Evolutionary conservation across 192 early-diverging fungal genomes (phyloP).

Genomic region (Piromyces sp.): DNA sequence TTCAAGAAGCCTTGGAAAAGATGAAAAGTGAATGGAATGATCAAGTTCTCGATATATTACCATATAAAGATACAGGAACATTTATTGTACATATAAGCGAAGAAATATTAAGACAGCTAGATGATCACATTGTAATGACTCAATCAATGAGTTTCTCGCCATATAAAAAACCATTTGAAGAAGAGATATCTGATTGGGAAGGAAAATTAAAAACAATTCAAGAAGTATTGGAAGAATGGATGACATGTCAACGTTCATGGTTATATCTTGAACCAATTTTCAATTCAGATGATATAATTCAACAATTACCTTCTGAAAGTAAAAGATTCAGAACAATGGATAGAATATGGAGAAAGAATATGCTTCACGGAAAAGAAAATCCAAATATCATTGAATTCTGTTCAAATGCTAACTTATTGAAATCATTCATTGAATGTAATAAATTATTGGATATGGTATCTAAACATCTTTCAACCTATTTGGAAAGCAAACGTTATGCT

Average conservation of each 20-base stretch:
- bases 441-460: conserved; percentile 40
- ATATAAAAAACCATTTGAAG: conserved; percentile 39
- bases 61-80: conserved; percentile 45
- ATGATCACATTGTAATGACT: conserved; percentile 47
- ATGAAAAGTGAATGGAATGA: conserved; percentile 39
- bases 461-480: conserved; percentile 36
- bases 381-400: conserved; percentile 36
- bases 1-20: conserved; percentile 37
- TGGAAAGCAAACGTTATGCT: conserved; percentile 38
- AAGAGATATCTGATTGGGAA: conserved; percentile 33
- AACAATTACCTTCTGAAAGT: conserved; percentile 32
- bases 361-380: conserved; percentile 27
- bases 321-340: conserved; percentile 46
- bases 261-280: conserved; percentile 45
- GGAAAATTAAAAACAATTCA: conserved; percentile 35
- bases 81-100: conserved; percentile 36
- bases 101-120: conserved; percentile 28
- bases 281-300: conserved; percentile 37
- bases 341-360: conserved; percentile 33
- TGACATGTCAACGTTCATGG: conserved; percentile 37
- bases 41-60: conserved; percentile 29
- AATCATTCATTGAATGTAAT: conserved; percentile 40
- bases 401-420: conserved; percentile 30
- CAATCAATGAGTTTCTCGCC: conserved; percentile 42
- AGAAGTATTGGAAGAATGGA: conserved; percentile 41